These are phyloP conservation scores for Coprinopsis marcescibilis DNA, from an alignment of 768 basidiomycete species.

Conservation along the genomic window DNA sequence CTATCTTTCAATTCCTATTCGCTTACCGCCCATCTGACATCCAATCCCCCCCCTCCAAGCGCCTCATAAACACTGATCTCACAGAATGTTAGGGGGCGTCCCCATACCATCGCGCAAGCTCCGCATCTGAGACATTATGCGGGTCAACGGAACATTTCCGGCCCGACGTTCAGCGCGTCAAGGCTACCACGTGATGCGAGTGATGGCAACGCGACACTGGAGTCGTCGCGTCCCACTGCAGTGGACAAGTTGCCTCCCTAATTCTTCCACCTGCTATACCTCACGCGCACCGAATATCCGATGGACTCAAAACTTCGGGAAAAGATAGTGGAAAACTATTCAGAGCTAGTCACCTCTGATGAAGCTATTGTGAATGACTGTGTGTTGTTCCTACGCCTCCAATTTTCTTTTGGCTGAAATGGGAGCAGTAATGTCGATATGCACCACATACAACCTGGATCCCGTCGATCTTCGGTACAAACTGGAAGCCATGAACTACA, in stretches of 20 bases:
- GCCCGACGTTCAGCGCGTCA: no score
- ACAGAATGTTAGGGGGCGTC: no score
- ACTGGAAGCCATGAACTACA: slow-evolving; percentile 55
- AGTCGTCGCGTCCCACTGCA: background rate
- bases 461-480: slow-evolving; percentile 57
- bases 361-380: background rate
- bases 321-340: background rate
- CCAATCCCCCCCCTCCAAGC: no score
- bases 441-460: slow-evolving; percentile 51
- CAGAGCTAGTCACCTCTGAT: background rate
- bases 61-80: no score
- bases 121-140: no score
- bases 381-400: background rate
- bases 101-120: no score
- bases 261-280: background rate
- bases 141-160: no score
- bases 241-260: background rate
- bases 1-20: background rate
- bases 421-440: slow-evolving; percentile 66
- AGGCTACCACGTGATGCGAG: background rate
- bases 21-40: background rate
- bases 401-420: background rate
- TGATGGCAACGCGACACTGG: no score
- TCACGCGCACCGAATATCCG: background rate
- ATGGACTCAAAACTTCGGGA: background rate